Evolutionary conservation across 2,329 filamentous ascomycete genomes (phyloP).

Genomic region (Phyllachora maydis): DNA sequence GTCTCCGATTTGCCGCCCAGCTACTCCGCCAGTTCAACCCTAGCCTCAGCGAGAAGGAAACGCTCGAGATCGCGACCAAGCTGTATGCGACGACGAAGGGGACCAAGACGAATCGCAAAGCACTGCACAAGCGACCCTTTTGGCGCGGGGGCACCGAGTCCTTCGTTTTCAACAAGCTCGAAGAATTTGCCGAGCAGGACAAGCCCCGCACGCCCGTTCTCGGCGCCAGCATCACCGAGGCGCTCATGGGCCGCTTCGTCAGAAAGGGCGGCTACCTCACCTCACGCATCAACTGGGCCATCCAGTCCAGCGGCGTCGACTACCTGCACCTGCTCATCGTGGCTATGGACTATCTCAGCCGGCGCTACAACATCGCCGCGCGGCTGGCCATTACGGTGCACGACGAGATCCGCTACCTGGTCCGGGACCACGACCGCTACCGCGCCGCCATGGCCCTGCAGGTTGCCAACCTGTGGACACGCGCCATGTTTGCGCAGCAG

Average conservation of each 20-base stretch:
- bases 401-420: slow-evolving; percentile 90
- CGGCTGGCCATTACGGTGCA: slow-evolving; percentile 87
- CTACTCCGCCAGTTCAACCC: slow-evolving; percentile 90
- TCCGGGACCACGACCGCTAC: slow-evolving; percentile 71
- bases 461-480: slow-evolving; percentile 86
- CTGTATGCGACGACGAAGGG: slow-evolving; percentile 86
- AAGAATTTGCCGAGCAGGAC: slow-evolving; percentile 94
- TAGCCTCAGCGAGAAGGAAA: slow-evolving; percentile 57
- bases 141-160: slow-evolving; percentile 95
- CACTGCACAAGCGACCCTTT: slow-evolving; percentile 54
- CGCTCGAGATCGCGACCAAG: slow-evolving; percentile 51
- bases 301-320: slow-evolving; percentile 91
- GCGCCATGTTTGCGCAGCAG: slow-evolving; percentile 93
- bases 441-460: slow-evolving; percentile 82
- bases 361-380: slow-evolving; percentile 67
- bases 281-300: slow-evolving; percentile 96
- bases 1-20: slow-evolving; percentile 78
- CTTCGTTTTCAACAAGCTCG: slow-evolving; percentile 94
- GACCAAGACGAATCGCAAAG: slow-evolving; percentile 56
- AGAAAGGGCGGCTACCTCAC: slow-evolving; percentile 86
- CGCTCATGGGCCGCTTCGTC: slow-evolving; percentile 72
- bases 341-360: slow-evolving; percentile 80
- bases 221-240: slow-evolving; percentile 89
- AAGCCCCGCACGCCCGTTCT: slow-evolving; percentile 76
- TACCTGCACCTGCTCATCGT: slow-evolving; percentile 90